phyloP scores from a whole-genome alignment of 768 basidiomycete species.

The Leccinum sublutescens region DNA sequence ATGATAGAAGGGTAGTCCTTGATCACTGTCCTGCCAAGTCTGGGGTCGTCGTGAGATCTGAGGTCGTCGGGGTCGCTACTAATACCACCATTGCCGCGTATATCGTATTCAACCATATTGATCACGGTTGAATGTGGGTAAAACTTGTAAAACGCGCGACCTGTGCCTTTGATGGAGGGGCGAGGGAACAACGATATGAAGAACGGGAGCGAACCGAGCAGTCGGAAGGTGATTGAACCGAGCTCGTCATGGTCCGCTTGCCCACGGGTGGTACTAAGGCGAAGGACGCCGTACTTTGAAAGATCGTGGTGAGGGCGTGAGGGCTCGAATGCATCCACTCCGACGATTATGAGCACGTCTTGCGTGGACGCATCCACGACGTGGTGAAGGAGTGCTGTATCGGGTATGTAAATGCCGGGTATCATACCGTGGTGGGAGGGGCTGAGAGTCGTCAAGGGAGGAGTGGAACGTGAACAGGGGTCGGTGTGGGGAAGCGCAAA shows the following conservation, averaged over 20 bases:
- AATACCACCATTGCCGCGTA: neutral
- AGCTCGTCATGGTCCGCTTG: neutral
- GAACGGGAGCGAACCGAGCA: neutral
- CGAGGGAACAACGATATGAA: neutral
- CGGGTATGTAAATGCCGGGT: neutral
- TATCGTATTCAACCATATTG: conserved; percentile 13
- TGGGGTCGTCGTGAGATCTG: too few relatives aligned
- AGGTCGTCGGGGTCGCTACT: neutral
- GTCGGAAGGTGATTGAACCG: conserved; percentile 14
- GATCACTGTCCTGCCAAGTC: neutral
- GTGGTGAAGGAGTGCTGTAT: conserved; percentile 11
- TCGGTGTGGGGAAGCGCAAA: conserved; percentile 10
- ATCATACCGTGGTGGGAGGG: conserved; percentile 15
- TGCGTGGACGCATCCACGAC: conserved; percentile 2
- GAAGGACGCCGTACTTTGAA: conserved; percentile 10
- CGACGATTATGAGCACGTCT: conserved; percentile 11
- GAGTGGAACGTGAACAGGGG: neutral
- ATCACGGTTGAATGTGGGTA: neutral
- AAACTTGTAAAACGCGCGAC: conserved; percentile 7
- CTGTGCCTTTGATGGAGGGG: conserved; percentile 14
- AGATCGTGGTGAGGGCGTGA: neutral
- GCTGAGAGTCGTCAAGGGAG: neutral
- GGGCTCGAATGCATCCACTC: neutral
- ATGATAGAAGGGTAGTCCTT: conserved; percentile 8
- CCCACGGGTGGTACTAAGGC: neutral